Evolutionary conservation across 2,329 filamentous ascomycete genomes (phyloP).

Genomic region (Pseudogymnoascus sp.): DNA sequence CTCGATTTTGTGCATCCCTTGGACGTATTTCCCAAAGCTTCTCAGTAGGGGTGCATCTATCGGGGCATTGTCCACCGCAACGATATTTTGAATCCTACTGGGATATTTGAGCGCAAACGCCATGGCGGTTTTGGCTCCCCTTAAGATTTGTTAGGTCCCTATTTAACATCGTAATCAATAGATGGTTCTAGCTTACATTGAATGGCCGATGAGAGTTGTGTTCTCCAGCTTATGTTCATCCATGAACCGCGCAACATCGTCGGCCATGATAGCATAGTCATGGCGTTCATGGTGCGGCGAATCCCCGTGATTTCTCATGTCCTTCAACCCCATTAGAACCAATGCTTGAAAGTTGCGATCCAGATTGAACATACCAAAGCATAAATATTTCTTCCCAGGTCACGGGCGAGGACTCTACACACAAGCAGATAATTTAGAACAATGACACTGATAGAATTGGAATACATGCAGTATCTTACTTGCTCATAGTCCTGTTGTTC

Average conservation of each 20-base stretch:
- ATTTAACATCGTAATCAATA: background rate
- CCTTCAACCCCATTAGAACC: constrained; percentile 39
- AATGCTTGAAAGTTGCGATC: constrained; percentile 8
- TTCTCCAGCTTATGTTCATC: constrained; percentile 58
- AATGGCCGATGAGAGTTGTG: constrained; percentile 80
- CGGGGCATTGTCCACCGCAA: constrained; percentile 88
- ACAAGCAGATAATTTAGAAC: background rate
- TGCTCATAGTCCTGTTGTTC: constrained; percentile 91
- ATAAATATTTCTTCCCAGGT: constrained; percentile 73
- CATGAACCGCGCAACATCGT: constrained; percentile 76
- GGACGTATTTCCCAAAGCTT: constrained; percentile 72
- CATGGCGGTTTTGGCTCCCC: constrained; percentile 92
- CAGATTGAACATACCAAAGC: constrained; percentile 51
- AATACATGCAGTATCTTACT: constrained; percentile 47
- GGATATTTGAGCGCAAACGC: constrained; percentile 66
- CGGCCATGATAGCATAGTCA: constrained; percentile 74
- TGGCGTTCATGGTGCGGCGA: constrained; percentile 70
- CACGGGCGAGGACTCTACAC: constrained; percentile 65
- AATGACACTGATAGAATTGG: constrained; percentile 5
- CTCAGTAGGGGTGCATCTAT: constrained; percentile 67
- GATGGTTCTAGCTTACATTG: constrained; percentile 53
- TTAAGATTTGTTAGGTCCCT: constrained; percentile 25
- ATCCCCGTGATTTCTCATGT: constrained; percentile 88
- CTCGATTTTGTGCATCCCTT: constrained; percentile 77
- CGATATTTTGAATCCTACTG: constrained; percentile 56